Percentiles rank a stretch among this genome's conserved stretches.
These are phyloP conservation scores for Lecanicillium sp. DNA, from an alignment of 2,329 filamentous ascomycete species.

Conservation along the genomic window DNA sequence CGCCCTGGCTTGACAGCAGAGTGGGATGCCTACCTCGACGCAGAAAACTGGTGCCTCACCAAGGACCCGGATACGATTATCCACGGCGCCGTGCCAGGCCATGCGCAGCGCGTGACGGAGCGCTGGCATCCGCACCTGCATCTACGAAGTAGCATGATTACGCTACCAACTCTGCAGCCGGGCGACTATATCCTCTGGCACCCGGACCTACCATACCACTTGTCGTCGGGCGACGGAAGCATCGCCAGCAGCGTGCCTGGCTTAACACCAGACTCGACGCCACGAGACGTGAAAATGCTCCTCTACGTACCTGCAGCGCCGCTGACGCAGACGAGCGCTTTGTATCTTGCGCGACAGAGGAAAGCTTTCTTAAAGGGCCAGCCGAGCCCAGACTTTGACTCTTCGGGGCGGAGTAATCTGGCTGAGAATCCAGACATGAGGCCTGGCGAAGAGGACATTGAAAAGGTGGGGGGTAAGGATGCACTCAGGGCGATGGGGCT, in stretches of 20 bases:
- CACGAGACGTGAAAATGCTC: slow-evolving; percentile 36
- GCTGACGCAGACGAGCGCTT: slow-evolving; percentile 47
- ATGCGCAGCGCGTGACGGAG: slow-evolving; percentile 49
- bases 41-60: slow-evolving; percentile 36
- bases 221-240: slow-evolving; percentile 31
- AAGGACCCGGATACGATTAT: slow-evolving; percentile 45
- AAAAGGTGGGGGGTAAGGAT: slow-evolving; percentile 38
- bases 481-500: slow-evolving; percentile 51
- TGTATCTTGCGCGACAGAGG: slow-evolving; percentile 48
- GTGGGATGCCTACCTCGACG: slow-evolving; percentile 44
- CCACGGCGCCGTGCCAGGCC: slow-evolving; percentile 49
- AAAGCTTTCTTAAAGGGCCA: slow-evolving; percentile 48
- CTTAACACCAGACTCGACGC: slow-evolving; percentile 12
- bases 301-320: slow-evolving; percentile 48
- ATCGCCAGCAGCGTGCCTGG: slow-evolving; percentile 22
- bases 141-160: slow-evolving; percentile 43
- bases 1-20: slow-evolving; percentile 26
- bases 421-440: slow-evolving; percentile 42
- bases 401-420: slow-evolving; percentile 36
- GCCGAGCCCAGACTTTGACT: slow-evolving; percentile 47
- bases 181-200: slow-evolving; percentile 54
- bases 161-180: slow-evolving; percentile 44
- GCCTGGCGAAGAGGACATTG: slow-evolving; percentile 42
- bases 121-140: slow-evolving; percentile 49
- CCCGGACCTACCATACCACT: slow-evolving; percentile 48